These are phyloP conservation scores for Wolfiporia cocos DNA, from an alignment of 1,284 basidiomycete species.

Conservation along the genomic window DNA sequence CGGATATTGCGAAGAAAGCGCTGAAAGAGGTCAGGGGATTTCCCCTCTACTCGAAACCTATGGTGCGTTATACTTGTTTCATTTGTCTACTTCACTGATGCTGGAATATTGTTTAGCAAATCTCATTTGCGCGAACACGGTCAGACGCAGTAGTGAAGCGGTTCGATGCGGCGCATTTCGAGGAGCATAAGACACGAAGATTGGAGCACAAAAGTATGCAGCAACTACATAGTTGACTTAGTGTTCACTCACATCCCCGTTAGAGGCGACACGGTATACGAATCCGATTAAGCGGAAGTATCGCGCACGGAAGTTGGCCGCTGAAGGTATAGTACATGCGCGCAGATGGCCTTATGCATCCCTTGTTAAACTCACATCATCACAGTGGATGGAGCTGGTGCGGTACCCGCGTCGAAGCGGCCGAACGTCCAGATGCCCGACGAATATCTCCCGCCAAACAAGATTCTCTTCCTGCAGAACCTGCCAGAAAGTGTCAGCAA, in stretches of 20 bases:
- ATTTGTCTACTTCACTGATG: not conserved
- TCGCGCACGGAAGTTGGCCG: slow-evolving; percentile 71
- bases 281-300: slow-evolving; percentile 87
- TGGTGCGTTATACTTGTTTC: slow-evolving; percentile 48
- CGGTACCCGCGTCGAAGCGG: slow-evolving; percentile 62
- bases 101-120: slow-evolving; percentile 55
- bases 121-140: slow-evolving; percentile 84
- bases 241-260: slow-evolving; percentile 1
- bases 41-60: slow-evolving; percentile 94
- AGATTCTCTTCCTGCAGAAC: slow-evolving; percentile 97
- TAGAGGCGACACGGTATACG: slow-evolving; percentile 75
- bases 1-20: slow-evolving; percentile 81
- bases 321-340: slow-evolving; percentile 49
- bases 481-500: slow-evolving; percentile 88
- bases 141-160: slow-evolving; percentile 87
- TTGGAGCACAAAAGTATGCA: slow-evolving; percentile 77
- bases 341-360: slow-evolving; percentile 1
- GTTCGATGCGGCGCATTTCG: slow-evolving; percentile 60
- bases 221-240: not conserved
- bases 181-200: slow-evolving; percentile 71
- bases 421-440: slow-evolving; percentile 95
- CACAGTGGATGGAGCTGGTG: slow-evolving; percentile 64
- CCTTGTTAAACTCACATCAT: too few relatives aligned
- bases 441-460: slow-evolving; percentile 99
- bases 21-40: slow-evolving; percentile 91